Evolutionary conservation across 2,329 filamentous ascomycete genomes (phyloP), one percentile per base, ranked within the genome.

Genomic region (Beauveria asiatica): DNA sequence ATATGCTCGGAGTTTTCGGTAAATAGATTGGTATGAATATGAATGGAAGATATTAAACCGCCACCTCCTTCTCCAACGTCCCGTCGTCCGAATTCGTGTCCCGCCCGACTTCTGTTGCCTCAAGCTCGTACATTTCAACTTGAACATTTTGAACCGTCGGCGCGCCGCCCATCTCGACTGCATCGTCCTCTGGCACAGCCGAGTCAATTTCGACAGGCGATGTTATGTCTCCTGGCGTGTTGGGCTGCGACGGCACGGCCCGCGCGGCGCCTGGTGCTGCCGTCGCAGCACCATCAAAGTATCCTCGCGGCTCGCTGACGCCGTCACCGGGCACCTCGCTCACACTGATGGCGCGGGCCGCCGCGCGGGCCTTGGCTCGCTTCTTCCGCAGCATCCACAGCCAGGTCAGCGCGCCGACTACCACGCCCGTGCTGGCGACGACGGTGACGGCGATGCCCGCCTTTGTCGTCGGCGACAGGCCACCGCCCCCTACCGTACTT

Each of bases 391-490:
- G 68, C 30, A 82, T 59, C 61, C 76, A 82, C 61, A 80, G 72
- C 77, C 78, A 85, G 0, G 75, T 73, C 17, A 76, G 62, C 3
- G 66, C 66, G 3, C 74, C 79, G 42, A 81, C 70, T 16, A 81
- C 45, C 6, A 76, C 49, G 3, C 74, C 71, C 1, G 72, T 74
- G 30, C 72, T 78, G 0, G 80, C 67, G 1, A 79, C 75, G 3
- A 80, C 76, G 19, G 81, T 83, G 0, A 80, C 73, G 6, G 78
- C 82, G n/a, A 86, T 79, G 2, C 83, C 83, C 0, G 79, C 81
- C 65, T 80, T 83, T 2, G 80, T 82, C 1, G 78, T 81, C 1
- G 74, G 68, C 1, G 79, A 78, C 6, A 83, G 67, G 2, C 42
- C 52, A 3, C 51, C 39, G n/a, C 3, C 17, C 8, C 37, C n/a